Evolutionary conservation across 306 rosid genomes (phyloP), one percentile per base, ranked within the genome.

Genomic region (Cucurbita maxima): DNA sequence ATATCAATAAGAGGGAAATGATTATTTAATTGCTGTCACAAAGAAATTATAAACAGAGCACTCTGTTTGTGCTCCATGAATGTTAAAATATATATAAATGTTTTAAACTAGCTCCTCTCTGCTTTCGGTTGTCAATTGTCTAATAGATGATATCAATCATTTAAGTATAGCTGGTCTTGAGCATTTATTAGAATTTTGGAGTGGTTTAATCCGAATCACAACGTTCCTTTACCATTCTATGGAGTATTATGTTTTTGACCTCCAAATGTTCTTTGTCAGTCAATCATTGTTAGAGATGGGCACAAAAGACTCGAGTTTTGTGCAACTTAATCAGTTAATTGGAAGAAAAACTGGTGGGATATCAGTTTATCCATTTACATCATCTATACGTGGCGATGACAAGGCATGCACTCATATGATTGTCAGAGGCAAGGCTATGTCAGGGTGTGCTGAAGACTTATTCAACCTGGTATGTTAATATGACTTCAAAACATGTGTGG

Each of bases 211-310:
- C 14, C 20, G 57, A 69, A 45, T 48, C 22, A 7, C 2, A 45
- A 12, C 6, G 6, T 47, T 69, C 43, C 56, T 47, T 48, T 69
- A 5, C 57, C 54, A 22, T 14, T 69, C 56, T 69, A 12, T 47
- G 41, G 20, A 48, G 20, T 45, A 52, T 1, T 30, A 54, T 51
- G 6, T 16, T 73, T 72, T 55, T 81, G 76, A 80, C 80, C 79
- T 40, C 37, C 50, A 74, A 74, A 62, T 77, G 54, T 66, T 80
- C 78, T 83, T 61, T 87, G 78, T 72, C 91, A 89, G 99, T 75
- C 99, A 91, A 84, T 94, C 99, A 73, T 82, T 94, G 95, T 86
- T 91, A 78, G 96, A 91, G 88, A 94, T 94, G 99, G 99, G 99
- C 69, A 94, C 99, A 72, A 91, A 94, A 84, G 99, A 94, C 77